Base-by-base conservation (phyloP, 2,329 filamentous ascomycete genomes). In the Fusarium lyarnte region DNA sequence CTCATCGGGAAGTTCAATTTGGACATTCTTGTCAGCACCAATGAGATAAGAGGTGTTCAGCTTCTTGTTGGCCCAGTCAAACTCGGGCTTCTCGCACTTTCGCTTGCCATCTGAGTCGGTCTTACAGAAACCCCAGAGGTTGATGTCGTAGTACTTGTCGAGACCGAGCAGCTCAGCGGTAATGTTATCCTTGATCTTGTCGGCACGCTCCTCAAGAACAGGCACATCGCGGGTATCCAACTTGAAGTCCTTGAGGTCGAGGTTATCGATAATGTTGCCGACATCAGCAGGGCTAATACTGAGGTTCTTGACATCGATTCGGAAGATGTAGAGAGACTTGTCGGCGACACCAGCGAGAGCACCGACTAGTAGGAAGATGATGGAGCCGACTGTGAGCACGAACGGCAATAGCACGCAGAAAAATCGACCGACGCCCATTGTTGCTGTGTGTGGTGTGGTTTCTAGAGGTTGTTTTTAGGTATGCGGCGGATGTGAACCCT, bases 351-450 rank as follows among this genome's bases (percentile, higher is more conserved):
- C 89, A 33, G 85, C 85, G 54, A 90, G 84, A 49, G 86, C 85
- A 21, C 85, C 88, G 51, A 90, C 84, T 69, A 91, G 82, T 72
- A 92, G 82, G 75, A 92, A 92, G 77, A 96, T 84, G 77, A 98
- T 86, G 66, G 93, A 92, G 72, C 88, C 92, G 77, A 96, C 84
- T 25, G 94, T 95, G 78, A 97, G 88, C 73, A 89, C 86, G 84
- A 97, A 94, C 68, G 95, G 95, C 85, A 94, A 86, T 83, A 93
- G 89, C 83, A 98, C 96, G 84, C 94, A 98, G 81, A 93, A 85
- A 78, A 95, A 90, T 79, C 95, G 90, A 76, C 94, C 95, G 79
- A 89, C 87, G 84, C 92, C 82, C 86, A 88, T 88, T 72, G 72
- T 80, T 39, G 27, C 27, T 47, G 46, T 42, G 47, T 61, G 47